These are phyloP conservation scores for Fomitopsis serialis DNA, from an alignment of 768 basidiomycete species.

Conservation along the genomic window DNA sequence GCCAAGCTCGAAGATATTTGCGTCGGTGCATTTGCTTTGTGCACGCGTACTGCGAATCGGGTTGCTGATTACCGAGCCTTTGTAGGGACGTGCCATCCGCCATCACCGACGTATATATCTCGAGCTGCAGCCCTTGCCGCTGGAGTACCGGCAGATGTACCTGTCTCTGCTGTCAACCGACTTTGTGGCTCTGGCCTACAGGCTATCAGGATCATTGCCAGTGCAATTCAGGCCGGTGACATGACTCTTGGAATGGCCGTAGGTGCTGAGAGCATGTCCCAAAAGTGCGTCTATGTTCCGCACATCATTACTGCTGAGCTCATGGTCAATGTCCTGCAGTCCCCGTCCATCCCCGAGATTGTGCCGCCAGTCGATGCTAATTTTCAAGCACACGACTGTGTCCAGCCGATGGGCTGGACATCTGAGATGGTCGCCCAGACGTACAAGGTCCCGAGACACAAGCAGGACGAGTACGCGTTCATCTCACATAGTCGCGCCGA, in stretches of 20 bases:
- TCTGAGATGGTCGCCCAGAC: constrained; percentile 84
- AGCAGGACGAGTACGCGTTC: constrained; percentile 87
- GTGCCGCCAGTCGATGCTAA: constrained; percentile 50
- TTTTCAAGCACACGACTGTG: constrained; percentile 67
- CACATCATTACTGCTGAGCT: no score
- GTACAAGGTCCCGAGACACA: constrained; percentile 71
- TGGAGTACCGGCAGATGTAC: constrained; percentile 80
- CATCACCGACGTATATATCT: constrained; percentile 77
- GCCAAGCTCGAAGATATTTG: constrained; percentile 76
- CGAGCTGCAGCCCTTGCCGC: constrained; percentile 84
- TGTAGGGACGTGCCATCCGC: constrained; percentile 76
- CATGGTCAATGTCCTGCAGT: constrained; percentile 31
- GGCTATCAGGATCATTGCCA: constrained; percentile 87
- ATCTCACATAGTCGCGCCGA: constrained; percentile 81
- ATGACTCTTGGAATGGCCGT: constrained; percentile 82
- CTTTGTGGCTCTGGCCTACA: constrained; percentile 93
- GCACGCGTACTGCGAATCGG: neutral
- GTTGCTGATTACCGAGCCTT: neutral
- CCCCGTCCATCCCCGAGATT: constrained; percentile 72
- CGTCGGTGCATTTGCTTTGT: constrained; percentile 48
- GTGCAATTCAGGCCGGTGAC: constrained; percentile 80
- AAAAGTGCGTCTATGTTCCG: constrained; percentile 43
- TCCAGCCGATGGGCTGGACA: constrained; percentile 95
- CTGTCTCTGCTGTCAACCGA: constrained; percentile 89
- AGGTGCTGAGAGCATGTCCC: constrained; percentile 79